phyloP scores from a whole-genome alignment of 2,329 filamentous ascomycete species.

The Aspergillus quadricinctus region DNA sequence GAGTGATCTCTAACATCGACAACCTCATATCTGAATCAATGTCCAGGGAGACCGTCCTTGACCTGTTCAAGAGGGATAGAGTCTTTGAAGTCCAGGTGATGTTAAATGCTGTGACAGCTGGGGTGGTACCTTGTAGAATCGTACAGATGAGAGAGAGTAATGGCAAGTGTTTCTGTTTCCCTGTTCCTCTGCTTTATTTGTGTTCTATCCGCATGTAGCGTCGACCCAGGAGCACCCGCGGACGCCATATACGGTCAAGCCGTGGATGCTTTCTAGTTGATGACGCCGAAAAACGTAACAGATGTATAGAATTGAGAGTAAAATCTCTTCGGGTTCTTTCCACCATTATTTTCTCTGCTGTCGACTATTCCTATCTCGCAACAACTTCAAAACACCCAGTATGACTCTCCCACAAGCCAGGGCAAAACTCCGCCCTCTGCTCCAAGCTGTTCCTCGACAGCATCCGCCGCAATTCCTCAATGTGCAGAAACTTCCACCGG shows the following conservation, averaged over 20 bases:
- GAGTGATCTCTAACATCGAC: neutral
- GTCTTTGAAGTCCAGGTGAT: too few species aligned
- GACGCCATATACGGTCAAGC: neutral
- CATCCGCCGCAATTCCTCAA: neutral
- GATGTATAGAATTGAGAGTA: neutral
- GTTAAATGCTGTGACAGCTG: too few species aligned
- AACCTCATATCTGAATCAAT: neutral
- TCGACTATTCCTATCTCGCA: neutral
- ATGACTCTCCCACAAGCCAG: neutral
- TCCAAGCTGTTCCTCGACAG: neutral
- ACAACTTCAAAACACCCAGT: neutral
- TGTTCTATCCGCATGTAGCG: neutral
- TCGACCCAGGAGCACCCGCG: neutral
- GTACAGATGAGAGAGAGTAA: too few species aligned
- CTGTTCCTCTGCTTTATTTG: neutral
- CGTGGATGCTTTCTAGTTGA: neutral
- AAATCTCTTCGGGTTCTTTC: neutral
- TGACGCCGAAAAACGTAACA: neutral
- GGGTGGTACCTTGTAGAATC: too few species aligned
- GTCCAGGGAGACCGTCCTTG: neutral
- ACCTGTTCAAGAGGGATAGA: too few species aligned
- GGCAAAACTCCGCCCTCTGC: neutral
- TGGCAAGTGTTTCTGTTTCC: too few species aligned
- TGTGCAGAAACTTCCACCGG: neutral
- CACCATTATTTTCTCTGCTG: neutral